Evolutionary conservation across 148 eudicot genomes (phyloP), one percentile per base, ranked within the genome.

Genomic region (Heliamphora exappendiculata): DNA sequence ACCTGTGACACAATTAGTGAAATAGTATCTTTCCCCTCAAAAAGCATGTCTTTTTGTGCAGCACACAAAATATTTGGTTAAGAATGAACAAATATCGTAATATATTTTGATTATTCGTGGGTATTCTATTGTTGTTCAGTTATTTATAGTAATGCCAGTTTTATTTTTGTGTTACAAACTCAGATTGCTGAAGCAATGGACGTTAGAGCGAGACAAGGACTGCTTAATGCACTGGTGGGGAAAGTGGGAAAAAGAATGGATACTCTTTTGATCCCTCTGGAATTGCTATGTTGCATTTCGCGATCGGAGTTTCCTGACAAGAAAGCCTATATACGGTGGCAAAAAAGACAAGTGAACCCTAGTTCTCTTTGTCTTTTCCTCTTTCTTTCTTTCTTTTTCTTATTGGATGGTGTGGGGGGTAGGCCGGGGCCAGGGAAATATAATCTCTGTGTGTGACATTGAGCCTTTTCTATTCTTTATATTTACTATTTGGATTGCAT

Each of bases 151-250:
- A 72, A 14, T 20, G 36, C 59, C 58, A 9, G 33, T 71, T 54
- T 47, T 72, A 42, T 64, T 75, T 80, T 14, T 7, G 37, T 22
- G 12, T 66, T 67, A n/a, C 81, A 49, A 77, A 70, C 49, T 72
- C 89, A 95, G 99, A 89, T 95, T 75, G 85, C 99, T 72, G 99
- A 95, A 87, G 91, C 87, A 58, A 93, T 93, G 98, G 99, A 96
- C 81, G 85, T 96, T 72, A 90, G 99, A 88, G 86, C 98, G 70
- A 93, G 99, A 83, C 91, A 88, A 76, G 99, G 98, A 66, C 88
- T 96, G 58, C 95, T 96, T 74, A 96, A 90, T 86, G 91, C 97
- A 64, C 86, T 96, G 76, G 92, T 82, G 20, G 99, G 93, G 74
- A 96, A 88, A 82, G 91, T 79, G 29, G 98, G 99, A 53, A 93